Evolutionary conservation across 768 basidiomycete genomes (phyloP), one percentile per base, ranked within the genome.

Genomic region (Tricholoma flavovirens): DNA sequence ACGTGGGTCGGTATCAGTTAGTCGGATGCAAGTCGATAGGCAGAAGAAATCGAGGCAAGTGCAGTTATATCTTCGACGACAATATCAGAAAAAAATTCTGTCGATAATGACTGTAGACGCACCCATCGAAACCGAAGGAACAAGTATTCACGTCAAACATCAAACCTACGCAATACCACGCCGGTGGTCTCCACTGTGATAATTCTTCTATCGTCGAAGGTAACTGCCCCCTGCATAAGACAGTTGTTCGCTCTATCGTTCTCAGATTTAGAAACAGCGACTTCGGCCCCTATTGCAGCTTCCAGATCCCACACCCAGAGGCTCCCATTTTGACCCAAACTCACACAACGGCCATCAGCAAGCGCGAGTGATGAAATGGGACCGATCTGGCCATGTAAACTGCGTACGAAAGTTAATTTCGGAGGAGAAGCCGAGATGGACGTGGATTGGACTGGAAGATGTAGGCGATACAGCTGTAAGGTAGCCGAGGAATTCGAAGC

Each of bases 261-360:
- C 54, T 51, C 48, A 61, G 50, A 43, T 62, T 51, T 58, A 61
- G 64, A 53, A 63, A 67, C 54, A 51, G 74, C 69, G 51, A 77
- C 73, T 64, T 77, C 75, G 35, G 74, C 76, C 22, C 77, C 77
- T 51, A 72, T 79, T 51, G 70, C 77, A 53, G 75, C 78, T 66
- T 93, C 90, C 30, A 93, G 74, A 70, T 93, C 90, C 90, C 90
- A 93, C 2, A 90, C 87, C 87, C 88, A 90, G 42, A 93, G 78
- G 62, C 81, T 81, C 38, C 88, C 88, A 65, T 89, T 83, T 32
- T 70, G 70, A 8, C 86, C 83, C 17, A 91, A 70, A 63, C 87
- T 86, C 26, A 93, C 86, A 60, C 90, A 93, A 2, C 90, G 82
- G 21, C 90, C 90, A 68, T 93, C 90, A 26, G 90, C 83, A 33